phyloP scores from a whole-genome alignment of 139 green algal species.

The Chlamydomonas eustigma region DNA sequence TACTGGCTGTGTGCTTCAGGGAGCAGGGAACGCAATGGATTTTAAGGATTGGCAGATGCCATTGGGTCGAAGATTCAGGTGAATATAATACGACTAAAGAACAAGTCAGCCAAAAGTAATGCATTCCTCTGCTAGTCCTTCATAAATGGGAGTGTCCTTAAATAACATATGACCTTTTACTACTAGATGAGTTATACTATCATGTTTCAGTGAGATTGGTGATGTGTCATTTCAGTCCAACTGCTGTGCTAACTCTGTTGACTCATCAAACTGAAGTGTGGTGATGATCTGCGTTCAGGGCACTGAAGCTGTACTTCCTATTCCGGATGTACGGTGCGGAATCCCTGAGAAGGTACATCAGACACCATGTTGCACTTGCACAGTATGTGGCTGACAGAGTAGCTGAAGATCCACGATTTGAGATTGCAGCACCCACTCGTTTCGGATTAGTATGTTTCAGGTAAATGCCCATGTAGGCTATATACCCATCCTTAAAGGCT shows the following conservation, averaged over 20 bases:
- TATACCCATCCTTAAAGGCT: neutral
- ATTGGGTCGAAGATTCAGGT: constrained; percentile 64
- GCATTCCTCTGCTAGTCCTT: too few relatives aligned
- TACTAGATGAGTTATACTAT: too few relatives aligned
- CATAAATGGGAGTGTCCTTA: too few relatives aligned
- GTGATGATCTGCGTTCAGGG: constrained; percentile 34
- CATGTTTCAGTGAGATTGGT: too few relatives aligned
- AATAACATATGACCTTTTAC: too few relatives aligned
- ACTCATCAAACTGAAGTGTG: neutral
- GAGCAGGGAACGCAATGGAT: constrained; percentile 52
- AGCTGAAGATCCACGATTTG: constrained; percentile 41
- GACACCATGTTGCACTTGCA: constrained; percentile 60
- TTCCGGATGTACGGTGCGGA: constrained; percentile 72
- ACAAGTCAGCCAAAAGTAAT: too few relatives aligned
- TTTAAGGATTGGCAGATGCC: constrained; percentile 82
- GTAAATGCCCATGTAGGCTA: neutral
- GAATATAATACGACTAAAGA: too few relatives aligned
- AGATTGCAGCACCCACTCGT: constrained; percentile 46
- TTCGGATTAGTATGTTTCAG: constrained; percentile 71
- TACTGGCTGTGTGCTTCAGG: neutral
- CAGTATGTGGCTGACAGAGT: constrained; percentile 33
- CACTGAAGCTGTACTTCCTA: constrained; percentile 86
- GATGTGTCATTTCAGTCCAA: too few relatives aligned
- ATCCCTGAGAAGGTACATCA: constrained; percentile 54
- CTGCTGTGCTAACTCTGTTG: too few relatives aligned